Evolutionary conservation across 2,329 filamentous ascomycete genomes (phyloP).

Genomic region (Stachybotrys chartarum): DNA sequence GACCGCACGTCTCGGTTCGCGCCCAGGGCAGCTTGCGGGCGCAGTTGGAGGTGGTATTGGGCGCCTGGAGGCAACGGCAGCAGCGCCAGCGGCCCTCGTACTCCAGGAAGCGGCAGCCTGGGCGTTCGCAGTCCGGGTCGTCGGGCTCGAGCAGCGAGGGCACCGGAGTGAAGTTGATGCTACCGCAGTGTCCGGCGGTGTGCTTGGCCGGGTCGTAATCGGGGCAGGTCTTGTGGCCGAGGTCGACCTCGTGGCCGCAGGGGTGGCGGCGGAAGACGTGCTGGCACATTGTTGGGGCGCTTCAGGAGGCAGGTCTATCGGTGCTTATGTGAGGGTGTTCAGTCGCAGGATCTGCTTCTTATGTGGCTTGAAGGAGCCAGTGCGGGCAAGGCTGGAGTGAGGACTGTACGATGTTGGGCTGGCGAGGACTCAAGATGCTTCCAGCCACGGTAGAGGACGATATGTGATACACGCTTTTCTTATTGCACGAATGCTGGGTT

Average conservation of each 20-base stretch:
- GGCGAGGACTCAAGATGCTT: no score
- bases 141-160: neutral
- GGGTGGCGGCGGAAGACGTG: conserved; percentile 8
- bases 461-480: no score
- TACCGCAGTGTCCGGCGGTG: conserved; percentile 9
- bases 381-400: no score
- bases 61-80: conserved; percentile 12
- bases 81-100: conserved; percentile 12
- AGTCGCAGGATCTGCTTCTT: no score
- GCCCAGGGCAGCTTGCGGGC: conserved; percentile 10
- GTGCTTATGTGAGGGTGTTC: no score
- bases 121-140: conserved; percentile 2
- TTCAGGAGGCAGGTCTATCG: no score
- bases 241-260: conserved; percentile 13
- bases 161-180: conserved; percentile 7
- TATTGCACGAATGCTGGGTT: no score
- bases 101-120: conserved; percentile 8
- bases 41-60: conserved; percentile 8
- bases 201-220: conserved; percentile 8
- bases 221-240: conserved; percentile 8
- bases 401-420: no score
- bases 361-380: no score
- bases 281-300: conserved; percentile 9
- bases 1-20: conserved; percentile 5
- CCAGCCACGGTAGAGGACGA: no score